Conservation (phyloP, 2,329 filamentous ascomycete genomes). For the Neurospora crassa region DNA sequence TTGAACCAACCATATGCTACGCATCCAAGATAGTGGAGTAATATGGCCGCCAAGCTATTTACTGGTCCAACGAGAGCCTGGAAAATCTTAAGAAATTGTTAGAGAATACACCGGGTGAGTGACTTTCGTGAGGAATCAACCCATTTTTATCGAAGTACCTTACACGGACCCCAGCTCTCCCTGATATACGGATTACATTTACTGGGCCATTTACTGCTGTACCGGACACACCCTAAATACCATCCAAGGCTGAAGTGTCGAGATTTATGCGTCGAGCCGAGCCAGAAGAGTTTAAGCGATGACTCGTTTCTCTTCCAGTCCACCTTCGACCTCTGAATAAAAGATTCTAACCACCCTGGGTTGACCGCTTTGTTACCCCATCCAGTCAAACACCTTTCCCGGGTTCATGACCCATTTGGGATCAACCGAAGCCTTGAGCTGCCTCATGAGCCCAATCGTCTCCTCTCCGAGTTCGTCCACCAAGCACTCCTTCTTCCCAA, state of each 20-base stretch:
- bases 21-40: too few species aligned
- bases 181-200: too few species aligned
- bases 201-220: too few species aligned
- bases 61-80: too few species aligned
- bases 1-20: too few species aligned
- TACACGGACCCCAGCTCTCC: too few species aligned
- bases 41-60: too few species aligned
- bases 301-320: neutral
- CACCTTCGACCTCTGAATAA: neutral
- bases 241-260: neutral
- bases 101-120: too few species aligned
- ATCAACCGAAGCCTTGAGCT: conserved; percentile 52
- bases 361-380: neutral
- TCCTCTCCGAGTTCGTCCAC: conserved; percentile 48
- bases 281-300: neutral
- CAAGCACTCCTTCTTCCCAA: conserved; percentile 18
- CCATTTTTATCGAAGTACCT: too few species aligned
- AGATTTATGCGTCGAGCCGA: neutral
- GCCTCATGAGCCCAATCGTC: conserved; percentile 56
- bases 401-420: conserved; percentile 40
- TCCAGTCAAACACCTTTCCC: conserved; percentile 30
- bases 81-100: too few species aligned
- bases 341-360: neutral
- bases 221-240: neutral
- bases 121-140: too few species aligned